Evolutionary conservation across 306 rosid genomes (phyloP).

Genomic region (Citrullus amarus): DNA sequence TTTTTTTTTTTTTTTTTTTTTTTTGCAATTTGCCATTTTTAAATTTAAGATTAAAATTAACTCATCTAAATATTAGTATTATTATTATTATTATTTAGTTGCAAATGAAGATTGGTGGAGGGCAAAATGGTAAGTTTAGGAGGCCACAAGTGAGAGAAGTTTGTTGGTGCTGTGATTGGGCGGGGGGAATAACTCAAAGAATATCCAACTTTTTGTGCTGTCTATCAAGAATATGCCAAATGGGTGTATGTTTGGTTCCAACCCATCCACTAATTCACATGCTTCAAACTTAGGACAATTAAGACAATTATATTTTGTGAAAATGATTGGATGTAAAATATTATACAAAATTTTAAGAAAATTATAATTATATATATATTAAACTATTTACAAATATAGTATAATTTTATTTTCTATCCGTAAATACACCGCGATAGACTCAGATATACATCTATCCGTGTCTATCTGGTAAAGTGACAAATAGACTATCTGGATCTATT

Average conservation of each 20-base stretch:
- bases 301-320: neutral
- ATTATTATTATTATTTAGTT: neutral
- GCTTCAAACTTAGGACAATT: neutral
- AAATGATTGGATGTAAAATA: neutral
- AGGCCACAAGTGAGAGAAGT: neutral
- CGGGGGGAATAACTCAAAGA: slow-evolving; percentile 27
- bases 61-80: too few species aligned
- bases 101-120: neutral
- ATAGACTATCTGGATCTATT: too few species aligned
- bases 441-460: too few species aligned
- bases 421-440: too few species aligned
- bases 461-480: too few species aligned
- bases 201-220: slow-evolving; percentile 56
- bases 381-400: too few species aligned
- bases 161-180: slow-evolving; percentile 10
- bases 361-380: too few species aligned
- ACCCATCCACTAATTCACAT: neutral
- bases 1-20: too few species aligned
- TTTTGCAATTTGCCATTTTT: too few species aligned
- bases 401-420: too few species aligned
- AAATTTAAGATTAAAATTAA: too few species aligned
- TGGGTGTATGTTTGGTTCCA: slow-evolving; percentile 11
- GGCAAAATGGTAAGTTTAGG: neutral
- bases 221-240: slow-evolving; percentile 51
- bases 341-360: too few species aligned